These are phyloP conservation scores for Fusarium succisae DNA, from an alignment of 2,329 filamentous ascomycete species.

Conservation along the genomic window DNA sequence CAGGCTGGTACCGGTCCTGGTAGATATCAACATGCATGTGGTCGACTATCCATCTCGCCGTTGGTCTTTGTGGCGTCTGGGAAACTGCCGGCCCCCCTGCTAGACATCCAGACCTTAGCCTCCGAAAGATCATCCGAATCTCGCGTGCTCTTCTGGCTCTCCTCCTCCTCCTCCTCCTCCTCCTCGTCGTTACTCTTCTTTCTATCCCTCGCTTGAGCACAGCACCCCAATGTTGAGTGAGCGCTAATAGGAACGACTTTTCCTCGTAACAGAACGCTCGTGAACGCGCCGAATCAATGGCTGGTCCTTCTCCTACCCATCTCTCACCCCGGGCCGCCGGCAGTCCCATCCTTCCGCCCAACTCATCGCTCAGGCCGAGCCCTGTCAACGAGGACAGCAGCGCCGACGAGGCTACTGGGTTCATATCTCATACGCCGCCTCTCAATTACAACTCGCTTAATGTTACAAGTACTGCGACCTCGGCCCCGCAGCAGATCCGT, in stretches of 20 bases:
- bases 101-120: slow-evolving; percentile 23
- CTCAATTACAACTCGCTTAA: slow-evolving; percentile 54
- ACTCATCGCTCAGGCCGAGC: slow-evolving; percentile 26
- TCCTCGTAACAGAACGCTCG: slow-evolving; percentile 50
- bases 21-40: neutral
- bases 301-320: slow-evolving; percentile 32
- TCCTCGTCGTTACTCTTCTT: neutral
- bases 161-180: neutral
- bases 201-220: neutral
- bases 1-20: neutral
- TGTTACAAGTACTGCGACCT: slow-evolving; percentile 27
- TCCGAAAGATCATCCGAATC: slow-evolving; percentile 25
- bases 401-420: slow-evolving; percentile 55
- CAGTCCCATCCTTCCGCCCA: slow-evolving; percentile 30
- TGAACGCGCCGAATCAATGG: slow-evolving; percentile 55
- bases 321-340: slow-evolving; percentile 19
- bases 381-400: slow-evolving; percentile 37
- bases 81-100: slow-evolving; percentile 22
- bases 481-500: slow-evolving; percentile 26
- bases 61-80: slow-evolving; percentile 16
- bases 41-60: neutral
- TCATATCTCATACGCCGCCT: slow-evolving; percentile 47
- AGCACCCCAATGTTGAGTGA: neutral
- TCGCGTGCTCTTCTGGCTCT: slow-evolving; percentile 24
- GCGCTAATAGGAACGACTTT: slow-evolving; percentile 20